phyloP scores from a whole-genome alignment of 169 alveolate species.

The Cryptosporidium meleagridis region DNA sequence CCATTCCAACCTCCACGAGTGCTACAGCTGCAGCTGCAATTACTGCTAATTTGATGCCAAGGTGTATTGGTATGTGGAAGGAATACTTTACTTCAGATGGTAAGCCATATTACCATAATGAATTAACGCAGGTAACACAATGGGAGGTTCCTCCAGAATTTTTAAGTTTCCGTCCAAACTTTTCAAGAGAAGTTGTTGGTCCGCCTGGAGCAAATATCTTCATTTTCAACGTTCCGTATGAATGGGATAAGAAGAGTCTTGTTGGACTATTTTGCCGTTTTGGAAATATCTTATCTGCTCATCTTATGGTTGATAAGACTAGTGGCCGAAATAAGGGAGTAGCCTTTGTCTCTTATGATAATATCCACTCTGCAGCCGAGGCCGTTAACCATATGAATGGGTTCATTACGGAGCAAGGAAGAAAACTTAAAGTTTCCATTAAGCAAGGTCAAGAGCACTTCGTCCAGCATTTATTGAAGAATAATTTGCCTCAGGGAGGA shows the following conservation, averaged over 20 bases:
- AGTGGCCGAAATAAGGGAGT: slow-evolving; percentile 91
- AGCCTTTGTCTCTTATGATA: slow-evolving; percentile 91
- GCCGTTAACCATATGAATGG: slow-evolving; percentile 91
- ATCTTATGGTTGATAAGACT: slow-evolving; percentile 89
- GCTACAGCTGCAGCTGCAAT: slow-evolving; percentile 74
- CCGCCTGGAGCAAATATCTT: slow-evolving; percentile 94
- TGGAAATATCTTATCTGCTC: slow-evolving; percentile 90
- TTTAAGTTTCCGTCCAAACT: slow-evolving; percentile 77
- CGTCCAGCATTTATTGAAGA: slow-evolving; percentile 55
- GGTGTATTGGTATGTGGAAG: slow-evolving; percentile 87
- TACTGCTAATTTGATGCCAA: slow-evolving; percentile 82
- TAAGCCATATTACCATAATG: slow-evolving; percentile 86
- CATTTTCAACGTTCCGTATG: slow-evolving; percentile 92
- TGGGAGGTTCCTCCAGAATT: slow-evolving; percentile 93
- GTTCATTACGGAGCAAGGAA: slow-evolving; percentile 84
- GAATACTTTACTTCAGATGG: slow-evolving; percentile 88
- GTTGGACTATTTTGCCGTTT: slow-evolving; percentile 85
- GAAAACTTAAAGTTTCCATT: slow-evolving; percentile 87
- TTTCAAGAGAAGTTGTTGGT: slow-evolving; percentile 82
- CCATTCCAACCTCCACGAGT: not conserved
- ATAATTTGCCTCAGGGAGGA: not conserved
- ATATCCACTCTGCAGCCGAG: slow-evolving; percentile 88
- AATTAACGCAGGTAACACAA: slow-evolving; percentile 87
- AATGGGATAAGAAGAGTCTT: slow-evolving; percentile 91
- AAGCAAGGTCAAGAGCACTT: slow-evolving; percentile 90